A percentile compares a stretch with the other conserved stretches of the same genome.
These are phyloP conservation scores for Trametes cubensis DNA, from an alignment of 768 basidiomycete species.

Conservation along the genomic window DNA sequence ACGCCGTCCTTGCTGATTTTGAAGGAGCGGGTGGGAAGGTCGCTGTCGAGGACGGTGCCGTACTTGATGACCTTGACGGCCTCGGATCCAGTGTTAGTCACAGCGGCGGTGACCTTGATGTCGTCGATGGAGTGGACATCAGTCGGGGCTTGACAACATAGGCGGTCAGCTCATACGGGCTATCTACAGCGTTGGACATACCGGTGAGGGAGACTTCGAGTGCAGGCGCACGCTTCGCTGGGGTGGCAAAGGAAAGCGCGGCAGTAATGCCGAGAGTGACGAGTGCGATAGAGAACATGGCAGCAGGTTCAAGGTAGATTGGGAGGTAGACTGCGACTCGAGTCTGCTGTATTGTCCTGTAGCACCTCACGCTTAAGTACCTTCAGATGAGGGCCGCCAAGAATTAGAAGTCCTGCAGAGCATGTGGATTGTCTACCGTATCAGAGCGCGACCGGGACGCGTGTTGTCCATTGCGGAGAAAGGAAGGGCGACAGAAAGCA, in stretches of 20 bases:
- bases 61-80: constrained; percentile 48
- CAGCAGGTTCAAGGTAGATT: not conserved
- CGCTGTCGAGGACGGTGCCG: constrained; percentile 48
- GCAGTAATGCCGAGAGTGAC: constrained; percentile 15
- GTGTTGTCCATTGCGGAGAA: not conserved
- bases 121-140: constrained; percentile 41
- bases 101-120: constrained; percentile 44
- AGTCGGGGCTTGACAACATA: constrained; percentile 16
- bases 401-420: not conserved
- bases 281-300: constrained; percentile 18
- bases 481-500: not conserved
- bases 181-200: not conserved
- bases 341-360: not conserved
- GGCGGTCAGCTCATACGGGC: no score
- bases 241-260: constrained; percentile 21
- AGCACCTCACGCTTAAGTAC: not conserved
- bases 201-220: constrained; percentile 22
- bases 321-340: constrained; percentile 3
- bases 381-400: not conserved
- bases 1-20: constrained; percentile 43
- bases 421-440: not conserved
- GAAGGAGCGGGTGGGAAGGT: constrained; percentile 48
- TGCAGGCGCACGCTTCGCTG: constrained; percentile 18
- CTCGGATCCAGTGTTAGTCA: constrained; percentile 45
- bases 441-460: not conserved